Evolutionary conservation across 2,329 filamentous ascomycete species (phyloP), one percentile per base, ranked within the genome.

Genomic region (Colletotrichum sp.): DNA sequence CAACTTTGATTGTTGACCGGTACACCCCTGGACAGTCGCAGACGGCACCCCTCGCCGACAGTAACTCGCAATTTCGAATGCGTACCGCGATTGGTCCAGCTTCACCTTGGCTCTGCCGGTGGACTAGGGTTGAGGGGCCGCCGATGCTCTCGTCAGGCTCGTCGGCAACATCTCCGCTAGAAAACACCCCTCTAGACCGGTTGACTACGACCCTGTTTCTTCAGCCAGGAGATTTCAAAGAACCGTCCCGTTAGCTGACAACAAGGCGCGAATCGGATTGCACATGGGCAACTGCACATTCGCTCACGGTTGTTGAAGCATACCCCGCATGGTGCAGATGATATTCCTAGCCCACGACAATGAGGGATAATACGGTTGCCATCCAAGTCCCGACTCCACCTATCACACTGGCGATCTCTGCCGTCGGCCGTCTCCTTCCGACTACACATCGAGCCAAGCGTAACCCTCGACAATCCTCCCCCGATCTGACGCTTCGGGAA

Each of bases 371-470:
- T 21, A 32, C 38, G 57, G 30, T 60, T 60, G 43, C 15, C 21
- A 34, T 30, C 58, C 68, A 65, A 65, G n/a, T 64, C 43, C 26
- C 16, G 72, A 48, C 73, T 68, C 69, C 73, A 73, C 70, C 70
- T 75, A 75, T 73, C 73, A 73, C 57, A 16, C 57, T 48, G 24
- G 64, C 57, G 52, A 43, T 48, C 63, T 68, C 69, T 73, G 70
- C 58, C 64, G 69, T 75, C 73, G 73, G 73, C 70, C 73, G 63
- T 68, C 69, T 75, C 38, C 73, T 58, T 75, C 73, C 73, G 73
- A 66, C 36, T 21, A 73, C 73, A 26, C 64, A 75, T 75, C n/a
- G 73, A 75, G 73, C 57, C 43, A 75, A 75, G 73, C 70, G 73
- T 67, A 57, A 32, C 30, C 15, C 43, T 57, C 55, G 32, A 72